Percentiles rank a stretch among this genome's conserved stretches.
These are phyloP conservation scores for Ophiocordyceps unilateralis DNA, from an alignment of 2,329 filamentous ascomycete genomes.

Conservation along the genomic window DNA sequence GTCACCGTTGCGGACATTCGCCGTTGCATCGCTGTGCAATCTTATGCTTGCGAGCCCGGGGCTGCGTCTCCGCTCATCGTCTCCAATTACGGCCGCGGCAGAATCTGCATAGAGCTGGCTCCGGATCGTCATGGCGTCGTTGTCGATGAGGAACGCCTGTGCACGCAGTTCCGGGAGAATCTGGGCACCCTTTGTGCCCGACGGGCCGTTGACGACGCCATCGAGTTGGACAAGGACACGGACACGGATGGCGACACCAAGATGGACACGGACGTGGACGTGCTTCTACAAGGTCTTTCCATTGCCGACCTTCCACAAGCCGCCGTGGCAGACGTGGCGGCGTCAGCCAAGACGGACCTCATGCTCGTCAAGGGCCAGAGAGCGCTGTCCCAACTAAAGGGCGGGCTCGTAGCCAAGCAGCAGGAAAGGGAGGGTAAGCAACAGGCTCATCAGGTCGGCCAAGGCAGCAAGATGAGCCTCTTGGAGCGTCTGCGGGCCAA, in stretches of 20 bases:
- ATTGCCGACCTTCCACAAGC: conserved; percentile 25
- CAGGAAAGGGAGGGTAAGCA: conserved; percentile 23
- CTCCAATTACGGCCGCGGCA: conserved; percentile 33
- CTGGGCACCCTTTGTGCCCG: conserved; percentile 27
- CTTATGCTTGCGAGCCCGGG: conserved; percentile 14
- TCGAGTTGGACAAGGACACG: neutral
- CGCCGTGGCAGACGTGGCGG: conserved; percentile 14
- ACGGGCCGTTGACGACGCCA: conserved; percentile 4
- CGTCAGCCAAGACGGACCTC: conserved; percentile 28
- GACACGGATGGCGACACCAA: conserved; percentile 3
- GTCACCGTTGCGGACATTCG: conserved; percentile 50
- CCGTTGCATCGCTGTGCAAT: conserved; percentile 46
- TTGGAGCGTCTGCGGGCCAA: conserved; percentile 63
- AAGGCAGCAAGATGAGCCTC: conserved; percentile 43
- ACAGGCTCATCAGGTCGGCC: conserved; percentile 8
- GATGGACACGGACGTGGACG: conserved; percentile 14
- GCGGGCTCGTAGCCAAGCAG: conserved; percentile 36
- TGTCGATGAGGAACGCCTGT: conserved; percentile 33
- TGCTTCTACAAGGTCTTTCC: conserved; percentile 37
- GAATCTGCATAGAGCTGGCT: conserved; percentile 41
- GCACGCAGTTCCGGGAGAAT: conserved; percentile 35
- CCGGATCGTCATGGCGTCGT: conserved; percentile 16
- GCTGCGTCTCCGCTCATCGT: conserved; percentile 23
- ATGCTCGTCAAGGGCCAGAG: conserved; percentile 49
- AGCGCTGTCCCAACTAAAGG: conserved; percentile 51